A percentile compares a stretch with the other conserved stretches of the same genome.
Conservation (phyloP, 2,329 filamentous ascomycete species). For the Fusarium irregulare region DNA sequence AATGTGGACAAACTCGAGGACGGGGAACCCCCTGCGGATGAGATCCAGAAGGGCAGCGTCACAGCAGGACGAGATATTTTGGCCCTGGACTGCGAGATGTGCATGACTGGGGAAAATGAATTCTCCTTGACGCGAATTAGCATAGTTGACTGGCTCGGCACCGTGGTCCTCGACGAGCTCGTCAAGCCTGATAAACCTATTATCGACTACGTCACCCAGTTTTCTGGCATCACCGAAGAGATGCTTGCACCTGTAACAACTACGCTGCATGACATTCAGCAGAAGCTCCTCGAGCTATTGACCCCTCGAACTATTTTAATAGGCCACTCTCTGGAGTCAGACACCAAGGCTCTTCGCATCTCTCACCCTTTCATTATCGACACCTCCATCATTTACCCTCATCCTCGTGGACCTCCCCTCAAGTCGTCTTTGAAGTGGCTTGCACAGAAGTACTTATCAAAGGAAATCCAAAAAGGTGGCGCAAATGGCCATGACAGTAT, state of each 20-base stretch:
- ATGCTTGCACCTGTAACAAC: constrained; percentile 88
- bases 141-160: constrained; percentile 85
- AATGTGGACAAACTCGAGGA: constrained; percentile 73
- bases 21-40: constrained; percentile 72
- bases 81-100: constrained; percentile 97
- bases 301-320: constrained; percentile 78
- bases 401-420: constrained; percentile 87
- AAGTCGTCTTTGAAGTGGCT: constrained; percentile 94
- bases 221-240: constrained; percentile 89
- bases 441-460: constrained; percentile 83
- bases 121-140: constrained; percentile 91
- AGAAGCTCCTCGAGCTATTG: constrained; percentile 77
- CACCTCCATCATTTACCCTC: constrained; percentile 89
- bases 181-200: constrained; percentile 93
- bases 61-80: constrained; percentile 83
- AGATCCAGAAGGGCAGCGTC: constrained; percentile 83
- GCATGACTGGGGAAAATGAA: constrained; percentile 81
- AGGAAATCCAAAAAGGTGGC: constrained; percentile 88
- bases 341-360: constrained; percentile 84
- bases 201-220: constrained; percentile 89
- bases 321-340: constrained; percentile 84
- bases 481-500: constrained; percentile 85
- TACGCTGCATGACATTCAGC: constrained; percentile 83
- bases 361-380: constrained; percentile 95
- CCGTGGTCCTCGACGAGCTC: constrained; percentile 85